Conservation (phyloP, 192 early-diverging fungal genomes). For the Funneliformis geosporum region DNA sequence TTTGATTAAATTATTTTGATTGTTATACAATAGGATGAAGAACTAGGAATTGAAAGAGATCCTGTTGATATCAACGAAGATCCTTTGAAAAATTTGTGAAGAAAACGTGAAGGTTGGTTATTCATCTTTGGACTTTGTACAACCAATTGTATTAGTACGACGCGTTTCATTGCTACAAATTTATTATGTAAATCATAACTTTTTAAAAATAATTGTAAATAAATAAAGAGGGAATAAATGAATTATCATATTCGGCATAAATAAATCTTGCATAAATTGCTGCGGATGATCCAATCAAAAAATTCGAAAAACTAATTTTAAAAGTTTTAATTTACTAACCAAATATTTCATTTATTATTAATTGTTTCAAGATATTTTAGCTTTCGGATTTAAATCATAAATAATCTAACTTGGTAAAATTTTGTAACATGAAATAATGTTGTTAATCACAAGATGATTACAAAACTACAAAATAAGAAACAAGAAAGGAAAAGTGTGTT, state of each 20-base stretch:
- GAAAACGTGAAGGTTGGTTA: too few species aligned
- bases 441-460: not conserved
- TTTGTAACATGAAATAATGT: not conserved
- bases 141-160: too few species aligned
- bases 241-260: too few species aligned
- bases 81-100: constrained; percentile 12
- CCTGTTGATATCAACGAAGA: not conserved
- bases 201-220: too few species aligned
- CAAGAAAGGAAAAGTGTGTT: too few species aligned
- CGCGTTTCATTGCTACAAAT: too few species aligned
- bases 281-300: too few species aligned
- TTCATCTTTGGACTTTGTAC: not conserved
- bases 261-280: too few species aligned
- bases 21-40: not conserved
- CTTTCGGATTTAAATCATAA: not conserved
- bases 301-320: too few species aligned
- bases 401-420: not conserved
- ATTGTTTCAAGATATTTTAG: too few species aligned
- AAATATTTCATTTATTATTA: not conserved
- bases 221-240: too few species aligned
- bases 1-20: not conserved
- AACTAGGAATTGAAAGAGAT: constrained; percentile 10
- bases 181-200: too few species aligned
- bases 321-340: not conserved
- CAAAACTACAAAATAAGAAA: not conserved